Evolutionary conservation across 208 protist genomes (phyloP).

Genomic region (Paratrypanosoma confusum): DNA sequence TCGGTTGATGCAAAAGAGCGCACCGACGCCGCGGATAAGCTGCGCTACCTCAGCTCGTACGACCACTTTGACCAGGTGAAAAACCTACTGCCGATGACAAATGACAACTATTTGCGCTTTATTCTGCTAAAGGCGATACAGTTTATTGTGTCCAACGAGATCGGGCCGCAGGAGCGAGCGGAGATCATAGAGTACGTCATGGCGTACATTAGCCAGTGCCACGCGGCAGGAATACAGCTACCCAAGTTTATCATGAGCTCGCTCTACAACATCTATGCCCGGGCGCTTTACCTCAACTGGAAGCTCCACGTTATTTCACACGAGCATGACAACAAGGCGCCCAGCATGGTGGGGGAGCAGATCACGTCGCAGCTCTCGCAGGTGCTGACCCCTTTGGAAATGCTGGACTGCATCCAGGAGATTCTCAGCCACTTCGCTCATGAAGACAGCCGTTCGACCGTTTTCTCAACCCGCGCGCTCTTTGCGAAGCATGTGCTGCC

Average conservation of each 20-base stretch:
- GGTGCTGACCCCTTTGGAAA: constrained; percentile 35
- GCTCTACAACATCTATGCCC: constrained; percentile 61
- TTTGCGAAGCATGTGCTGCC: constrained; percentile 51
- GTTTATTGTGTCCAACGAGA: constrained; percentile 81
- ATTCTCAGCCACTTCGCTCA: constrained; percentile 53
- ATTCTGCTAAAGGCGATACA: constrained; percentile 69
- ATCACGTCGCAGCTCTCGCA: constrained; percentile 35
- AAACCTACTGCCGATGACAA: constrained; percentile 24
- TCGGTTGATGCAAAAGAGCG: constrained; percentile 44
- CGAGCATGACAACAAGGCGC: constrained; percentile 7
- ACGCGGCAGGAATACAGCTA: constrained; percentile 23
- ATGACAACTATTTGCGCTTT: constrained; percentile 70
- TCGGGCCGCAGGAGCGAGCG: constrained; percentile 63
- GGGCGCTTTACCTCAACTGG: constrained; percentile 70
- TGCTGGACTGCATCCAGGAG: constrained; percentile 70
- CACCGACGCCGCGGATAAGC: constrained; percentile 37
- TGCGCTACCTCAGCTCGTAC: constrained; percentile 69
- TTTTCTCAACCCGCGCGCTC: constrained; percentile 26
- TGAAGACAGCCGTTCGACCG: constrained; percentile 30
- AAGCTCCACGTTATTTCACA: constrained; percentile 33
- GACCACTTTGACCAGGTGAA: constrained; percentile 69
- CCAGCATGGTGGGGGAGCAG: constrained; percentile 5
- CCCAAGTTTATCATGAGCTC: constrained; percentile 49
- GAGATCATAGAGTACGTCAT: constrained; percentile 59
- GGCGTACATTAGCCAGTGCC: constrained; percentile 29